Evolutionary conservation across 345 rosid genomes (phyloP).

Genomic region (Abelmoschus esculentus): DNA sequence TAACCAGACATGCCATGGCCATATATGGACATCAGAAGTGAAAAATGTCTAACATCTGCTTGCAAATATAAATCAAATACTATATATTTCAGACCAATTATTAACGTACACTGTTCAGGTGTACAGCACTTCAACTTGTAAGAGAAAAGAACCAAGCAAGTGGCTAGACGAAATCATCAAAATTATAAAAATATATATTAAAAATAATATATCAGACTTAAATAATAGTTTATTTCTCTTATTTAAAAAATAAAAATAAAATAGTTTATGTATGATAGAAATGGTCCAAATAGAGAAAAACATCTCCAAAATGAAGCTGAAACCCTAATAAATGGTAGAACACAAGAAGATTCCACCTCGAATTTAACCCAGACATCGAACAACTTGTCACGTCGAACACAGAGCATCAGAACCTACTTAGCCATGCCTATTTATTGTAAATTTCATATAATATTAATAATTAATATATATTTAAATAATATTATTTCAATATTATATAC

Average conservation of each 20-base stretch:
- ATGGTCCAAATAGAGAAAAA: too few relatives aligned
- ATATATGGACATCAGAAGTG: not conserved
- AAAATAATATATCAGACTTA: too few relatives aligned
- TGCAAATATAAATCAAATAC: not conserved
- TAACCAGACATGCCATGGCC: not conserved
- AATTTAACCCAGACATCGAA: constrained; percentile 16
- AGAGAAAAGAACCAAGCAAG: too few relatives aligned
- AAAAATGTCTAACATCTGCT: not conserved
- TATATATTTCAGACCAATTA: not conserved
- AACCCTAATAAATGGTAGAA: constrained; percentile 15
- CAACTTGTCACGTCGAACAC: constrained; percentile 29
- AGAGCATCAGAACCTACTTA: constrained; percentile 6
- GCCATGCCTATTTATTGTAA: not conserved
- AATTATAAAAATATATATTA: too few relatives aligned
- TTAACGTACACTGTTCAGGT: not conserved
- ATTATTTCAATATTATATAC: too few relatives aligned
- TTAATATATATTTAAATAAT: too few relatives aligned
- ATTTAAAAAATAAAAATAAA: not conserved
- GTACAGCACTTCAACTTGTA: too few relatives aligned
- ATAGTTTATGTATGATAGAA: too few relatives aligned
- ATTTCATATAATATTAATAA: not conserved
- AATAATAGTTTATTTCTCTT: too few relatives aligned
- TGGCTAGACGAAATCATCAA: too few relatives aligned
- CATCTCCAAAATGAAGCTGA: not conserved
- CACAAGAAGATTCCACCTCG: constrained; percentile 24